phyloP scores from a whole-genome alignment of 73 alveolate genomes.

The Paramecium octaurelia region DNA sequence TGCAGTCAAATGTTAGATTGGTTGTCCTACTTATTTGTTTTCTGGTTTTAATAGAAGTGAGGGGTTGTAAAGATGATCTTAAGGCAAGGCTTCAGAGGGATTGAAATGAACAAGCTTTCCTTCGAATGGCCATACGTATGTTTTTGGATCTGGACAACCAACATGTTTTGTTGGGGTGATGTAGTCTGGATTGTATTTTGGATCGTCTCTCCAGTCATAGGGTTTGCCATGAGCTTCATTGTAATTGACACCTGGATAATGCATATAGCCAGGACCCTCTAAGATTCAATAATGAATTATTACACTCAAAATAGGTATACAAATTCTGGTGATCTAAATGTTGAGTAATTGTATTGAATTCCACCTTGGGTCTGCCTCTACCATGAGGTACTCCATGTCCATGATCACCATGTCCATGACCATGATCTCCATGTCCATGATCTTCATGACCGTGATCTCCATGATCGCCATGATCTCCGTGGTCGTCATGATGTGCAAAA shows the following conservation, averaged over 20 bases:
- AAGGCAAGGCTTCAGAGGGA: not conserved
- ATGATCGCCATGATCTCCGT: not conserved
- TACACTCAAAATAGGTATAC: conserved; percentile 25
- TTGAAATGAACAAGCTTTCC: conserved; percentile 23
- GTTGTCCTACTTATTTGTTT: conserved; percentile 3
- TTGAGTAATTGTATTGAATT: conserved; percentile 5
- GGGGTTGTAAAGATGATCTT: not conserved
- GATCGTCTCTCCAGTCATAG: conserved; percentile 66
- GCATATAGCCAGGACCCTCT: conserved; percentile 47
- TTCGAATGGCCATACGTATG: conserved; percentile 50
- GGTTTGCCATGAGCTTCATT: not conserved
- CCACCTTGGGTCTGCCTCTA: conserved; percentile 11
- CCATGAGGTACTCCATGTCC: not conserved
- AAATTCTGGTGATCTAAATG: conserved; percentile 9
- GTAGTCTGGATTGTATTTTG: conserved; percentile 45
- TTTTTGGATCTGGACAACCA: conserved; percentile 61
- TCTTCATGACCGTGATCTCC: conserved; percentile 3
- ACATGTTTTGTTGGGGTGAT: conserved; percentile 21
- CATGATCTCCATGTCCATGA: conserved; percentile 23
- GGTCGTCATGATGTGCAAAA: not conserved
- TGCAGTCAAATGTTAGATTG: not conserved
- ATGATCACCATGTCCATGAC: not conserved
- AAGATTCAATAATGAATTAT: not conserved
- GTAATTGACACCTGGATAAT: conserved; percentile 28
- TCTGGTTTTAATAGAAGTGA: conserved; percentile 40